These are phyloP conservation scores for Syncephalastrum sp. DNA, from an alignment of 371 early-diverging fungal species.

Conservation along the genomic window DNA sequence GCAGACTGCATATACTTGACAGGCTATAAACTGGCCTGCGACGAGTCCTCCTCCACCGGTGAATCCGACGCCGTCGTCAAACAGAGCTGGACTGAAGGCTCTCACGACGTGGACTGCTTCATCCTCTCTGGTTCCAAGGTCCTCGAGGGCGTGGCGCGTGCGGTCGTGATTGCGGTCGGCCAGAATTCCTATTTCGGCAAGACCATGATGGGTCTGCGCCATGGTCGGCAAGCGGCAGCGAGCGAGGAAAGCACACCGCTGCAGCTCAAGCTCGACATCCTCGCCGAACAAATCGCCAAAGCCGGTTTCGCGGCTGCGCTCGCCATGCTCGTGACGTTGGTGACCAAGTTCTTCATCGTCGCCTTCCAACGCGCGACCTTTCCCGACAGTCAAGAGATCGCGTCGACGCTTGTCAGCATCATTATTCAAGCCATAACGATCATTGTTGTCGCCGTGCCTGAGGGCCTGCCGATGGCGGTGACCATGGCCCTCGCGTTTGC, in stretches of 20 bases:
- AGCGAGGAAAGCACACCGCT: slow-evolving; percentile 86
- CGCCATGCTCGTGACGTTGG: slow-evolving; percentile 74
- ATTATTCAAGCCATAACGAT: slow-evolving; percentile 85
- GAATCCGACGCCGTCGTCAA: slow-evolving; percentile 83
- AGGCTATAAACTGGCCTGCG: slow-evolving; percentile 83
- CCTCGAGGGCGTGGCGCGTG: slow-evolving; percentile 82
- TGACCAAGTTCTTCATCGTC: slow-evolving; percentile 77
- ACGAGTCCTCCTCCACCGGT: slow-evolving; percentile 92
- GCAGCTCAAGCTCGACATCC: slow-evolving; percentile 79
- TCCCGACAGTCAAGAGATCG: slow-evolving; percentile 57
- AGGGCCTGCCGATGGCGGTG: slow-evolving; percentile 97
- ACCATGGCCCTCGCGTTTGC: slow-evolving; percentile 94
- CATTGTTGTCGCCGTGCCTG: slow-evolving; percentile 96
- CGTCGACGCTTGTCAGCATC: slow-evolving; percentile 71
- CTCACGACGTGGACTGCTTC: slow-evolving; percentile 64
- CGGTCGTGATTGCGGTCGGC: slow-evolving; percentile 88
- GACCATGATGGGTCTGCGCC: slow-evolving; percentile 84
- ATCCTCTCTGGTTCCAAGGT: slow-evolving; percentile 91
- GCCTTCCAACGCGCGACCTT: slow-evolving; percentile 54
- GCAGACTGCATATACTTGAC: slow-evolving; percentile 83
- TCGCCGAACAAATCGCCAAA: slow-evolving; percentile 93
- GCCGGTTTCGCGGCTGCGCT: slow-evolving; percentile 81
- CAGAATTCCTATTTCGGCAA: slow-evolving; percentile 77
- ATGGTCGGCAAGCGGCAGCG: slow-evolving; percentile 42
- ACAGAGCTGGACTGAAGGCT: slow-evolving; percentile 44